Conservation (phyloP, 768 basidiomycete species). For the Boletus tomentosulus region DNA sequence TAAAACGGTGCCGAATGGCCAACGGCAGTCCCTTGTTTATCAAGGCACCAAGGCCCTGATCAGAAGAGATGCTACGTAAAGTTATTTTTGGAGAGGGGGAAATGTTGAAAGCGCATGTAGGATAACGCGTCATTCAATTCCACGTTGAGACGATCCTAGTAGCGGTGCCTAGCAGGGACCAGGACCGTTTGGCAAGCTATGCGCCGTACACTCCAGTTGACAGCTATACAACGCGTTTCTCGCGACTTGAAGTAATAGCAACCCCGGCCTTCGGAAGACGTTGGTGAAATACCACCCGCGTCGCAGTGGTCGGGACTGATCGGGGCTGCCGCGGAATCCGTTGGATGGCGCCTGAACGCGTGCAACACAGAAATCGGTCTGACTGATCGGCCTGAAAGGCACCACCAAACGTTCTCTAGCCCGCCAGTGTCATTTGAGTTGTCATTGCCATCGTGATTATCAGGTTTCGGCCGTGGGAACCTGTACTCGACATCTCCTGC, state of each 20-base stretch:
- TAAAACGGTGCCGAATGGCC: background rate
- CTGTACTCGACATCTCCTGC: background rate
- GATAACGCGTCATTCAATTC: background rate
- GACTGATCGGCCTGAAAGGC: background rate
- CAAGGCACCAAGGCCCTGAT: background rate
- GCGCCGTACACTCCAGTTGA: background rate
- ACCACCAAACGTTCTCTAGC: background rate
- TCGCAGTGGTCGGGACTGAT: background rate
- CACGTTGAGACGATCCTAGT: background rate
- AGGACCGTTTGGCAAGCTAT: background rate
- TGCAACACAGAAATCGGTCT: background rate
- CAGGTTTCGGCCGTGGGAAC: background rate
- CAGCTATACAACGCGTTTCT: background rate
- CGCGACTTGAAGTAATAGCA: background rate
- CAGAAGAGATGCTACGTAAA: background rate
- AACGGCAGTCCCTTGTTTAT: background rate
- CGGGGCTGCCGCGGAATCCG: background rate
- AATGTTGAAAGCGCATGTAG: background rate
- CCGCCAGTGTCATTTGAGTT: background rate
- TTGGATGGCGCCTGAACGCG: background rate
- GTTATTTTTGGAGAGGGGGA: background rate
- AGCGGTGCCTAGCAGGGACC: background rate
- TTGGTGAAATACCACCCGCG: background rate
- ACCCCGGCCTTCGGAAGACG: background rate
- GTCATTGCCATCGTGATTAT: background rate